Evolutionary conservation across 495 filamentous ascomycete species (phyloP), one percentile per base, ranked within the genome.

Genomic region (Aspergillus haitiensis): DNA sequence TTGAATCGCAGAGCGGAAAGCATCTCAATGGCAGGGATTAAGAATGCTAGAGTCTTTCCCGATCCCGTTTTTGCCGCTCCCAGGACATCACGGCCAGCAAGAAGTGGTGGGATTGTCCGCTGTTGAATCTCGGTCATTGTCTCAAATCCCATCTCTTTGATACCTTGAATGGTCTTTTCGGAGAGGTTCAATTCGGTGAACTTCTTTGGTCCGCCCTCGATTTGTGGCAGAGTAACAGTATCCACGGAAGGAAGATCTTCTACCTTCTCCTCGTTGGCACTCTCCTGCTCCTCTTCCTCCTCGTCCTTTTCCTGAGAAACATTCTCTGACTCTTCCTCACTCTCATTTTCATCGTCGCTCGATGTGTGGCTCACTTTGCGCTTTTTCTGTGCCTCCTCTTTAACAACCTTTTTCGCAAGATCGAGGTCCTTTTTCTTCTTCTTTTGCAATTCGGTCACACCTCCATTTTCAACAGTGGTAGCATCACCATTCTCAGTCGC

Each of bases 21-120:
- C 90, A 98, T 96, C 77, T 98, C 94, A 18, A 98, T 81, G 0
- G 91, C 92, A 27, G 94, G 94, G 37, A 98, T 96, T 64, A 98
- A 77, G 75, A 98, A 98, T 15, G 93, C 87, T 47, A 98, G 73
- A 2, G 94, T 98, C 80, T 98, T 98, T 67, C 94, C 94, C 13
- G 89, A 93, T 8, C 94, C 94, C 0, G 94, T 98, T 80, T 98
- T 98, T 39, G 94, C 94, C 32, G 94, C 94, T 63, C 95, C 94
- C 32, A 98, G 84, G 32, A 98, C 92, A 77, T 98, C 94, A 69
- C 88, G 86, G 32, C 94, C 94, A 40, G 92, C 91, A 60, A 97
- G 79, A 18, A 94, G 75, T 6, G 93, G 91, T 3, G 94, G 93
- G 44, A 97, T 96, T 6, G 87, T 90, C 61, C 89, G 81, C 58